Conservation (phyloP, 2,329 filamentous ascomycete genomes). For the Scolecobasidium constrictum region DNA sequence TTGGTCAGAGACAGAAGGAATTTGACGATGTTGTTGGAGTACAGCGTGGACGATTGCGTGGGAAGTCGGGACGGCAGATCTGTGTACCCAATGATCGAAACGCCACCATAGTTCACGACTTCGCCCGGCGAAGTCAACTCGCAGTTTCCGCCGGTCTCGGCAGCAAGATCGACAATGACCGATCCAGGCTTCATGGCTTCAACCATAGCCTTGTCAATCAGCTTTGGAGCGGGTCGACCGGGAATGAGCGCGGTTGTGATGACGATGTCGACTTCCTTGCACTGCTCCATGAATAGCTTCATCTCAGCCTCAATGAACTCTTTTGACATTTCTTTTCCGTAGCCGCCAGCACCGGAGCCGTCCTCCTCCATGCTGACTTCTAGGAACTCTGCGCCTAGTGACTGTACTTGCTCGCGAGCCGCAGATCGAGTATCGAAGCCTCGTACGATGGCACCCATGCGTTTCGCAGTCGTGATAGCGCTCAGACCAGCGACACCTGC, state of each 20-base stretch:
- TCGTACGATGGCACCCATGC: conserved; percentile 79
- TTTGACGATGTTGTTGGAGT: conserved; percentile 91
- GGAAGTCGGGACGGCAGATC: conserved; percentile 78
- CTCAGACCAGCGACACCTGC: conserved; percentile 82
- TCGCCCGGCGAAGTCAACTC: conserved; percentile 69
- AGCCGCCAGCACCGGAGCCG: conserved; percentile 73
- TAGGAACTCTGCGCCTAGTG: conserved; percentile 79
- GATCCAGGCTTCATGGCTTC: conserved; percentile 83
- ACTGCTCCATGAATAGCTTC: conserved; percentile 83
- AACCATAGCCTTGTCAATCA: conserved; percentile 74
- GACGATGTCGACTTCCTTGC: conserved; percentile 80
- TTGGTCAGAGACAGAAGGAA: conserved; percentile 75
- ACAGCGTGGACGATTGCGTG: conserved; percentile 80
- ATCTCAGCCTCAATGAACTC: conserved; percentile 89
- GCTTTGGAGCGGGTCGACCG: conserved; percentile 67
- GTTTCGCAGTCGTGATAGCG: conserved; percentile 69
- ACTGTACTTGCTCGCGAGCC: conserved; percentile 80
- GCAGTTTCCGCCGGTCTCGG: conserved; percentile 81
- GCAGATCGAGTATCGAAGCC: conserved; percentile 88
- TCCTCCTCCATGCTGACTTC: conserved; percentile 80
- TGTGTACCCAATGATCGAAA: conserved; percentile 81
- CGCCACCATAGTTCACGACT: conserved; percentile 59
- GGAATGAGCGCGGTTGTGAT: conserved; percentile 90
- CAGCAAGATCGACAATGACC: conserved; percentile 77
- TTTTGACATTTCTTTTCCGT: conserved; percentile 89